phyloP scores from a whole-genome alignment of 129 eudicot species.

The Arctium lappa region DNA sequence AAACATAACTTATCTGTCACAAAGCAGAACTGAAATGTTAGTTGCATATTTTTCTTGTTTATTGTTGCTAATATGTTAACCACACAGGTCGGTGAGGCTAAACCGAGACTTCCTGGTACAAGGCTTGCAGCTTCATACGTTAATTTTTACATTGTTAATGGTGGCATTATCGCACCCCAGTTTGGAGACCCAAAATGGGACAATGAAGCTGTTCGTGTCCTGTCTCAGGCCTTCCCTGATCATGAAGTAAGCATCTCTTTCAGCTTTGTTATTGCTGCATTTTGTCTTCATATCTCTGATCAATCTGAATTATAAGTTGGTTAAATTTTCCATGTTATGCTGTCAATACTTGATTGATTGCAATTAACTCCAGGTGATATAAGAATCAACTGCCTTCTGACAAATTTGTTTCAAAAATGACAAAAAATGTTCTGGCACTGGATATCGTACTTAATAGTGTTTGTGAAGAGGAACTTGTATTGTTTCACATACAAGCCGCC shows the following conservation, averaged over 20 bases:
- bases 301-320: neutral
- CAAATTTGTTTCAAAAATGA: too few species aligned
- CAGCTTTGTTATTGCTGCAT: neutral
- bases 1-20: neutral
- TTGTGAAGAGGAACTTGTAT: too few species aligned
- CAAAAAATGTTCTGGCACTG: too few species aligned
- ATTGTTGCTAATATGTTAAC: neutral
- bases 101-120: constrained; percentile 77
- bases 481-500: too few species aligned
- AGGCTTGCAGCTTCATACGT: constrained; percentile 98
- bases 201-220: constrained; percentile 77
- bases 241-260: constrained; percentile 48
- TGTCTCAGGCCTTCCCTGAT: constrained; percentile 65
- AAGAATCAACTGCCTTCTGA: neutral
- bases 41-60: neutral
- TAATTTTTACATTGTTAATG: constrained; percentile 84
- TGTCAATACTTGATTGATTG: neutral
- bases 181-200: constrained; percentile 95
- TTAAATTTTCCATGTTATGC: neutral
- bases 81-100: constrained; percentile 70
- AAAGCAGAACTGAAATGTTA: neutral
- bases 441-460: too few species aligned
- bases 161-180: constrained; percentile 86
- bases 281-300: neutral
- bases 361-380: neutral